phyloP scores from a whole-genome alignment of 441 rosid genomes.

The Melastoma candidum region DNA sequence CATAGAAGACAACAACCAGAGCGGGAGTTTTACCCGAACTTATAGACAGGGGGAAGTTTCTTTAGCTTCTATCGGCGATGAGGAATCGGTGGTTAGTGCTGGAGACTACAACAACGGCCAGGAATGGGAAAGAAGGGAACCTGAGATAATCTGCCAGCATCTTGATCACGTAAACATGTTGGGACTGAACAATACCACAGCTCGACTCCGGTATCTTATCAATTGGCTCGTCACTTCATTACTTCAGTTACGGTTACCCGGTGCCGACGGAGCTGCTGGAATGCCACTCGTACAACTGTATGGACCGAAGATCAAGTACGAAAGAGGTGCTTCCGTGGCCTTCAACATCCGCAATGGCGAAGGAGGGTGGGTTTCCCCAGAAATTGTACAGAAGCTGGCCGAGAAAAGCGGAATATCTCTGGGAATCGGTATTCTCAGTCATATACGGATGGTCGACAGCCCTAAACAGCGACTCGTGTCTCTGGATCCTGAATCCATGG shows the following conservation, averaged over 20 bases:
- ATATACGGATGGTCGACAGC: constrained; percentile 28
- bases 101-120: constrained; percentile 34
- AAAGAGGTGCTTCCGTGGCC: constrained; percentile 56
- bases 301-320: constrained; percentile 72
- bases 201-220: constrained; percentile 43
- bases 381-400: constrained; percentile 32
- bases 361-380: constrained; percentile 26
- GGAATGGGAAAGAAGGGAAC: constrained; percentile 52
- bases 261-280: constrained; percentile 27
- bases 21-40: constrained; percentile 17
- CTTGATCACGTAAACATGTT: constrained; percentile 51
- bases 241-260: constrained; percentile 42
- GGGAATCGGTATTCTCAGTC: constrained; percentile 38
- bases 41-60: constrained; percentile 38
- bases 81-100: constrained; percentile 25
- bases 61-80: constrained; percentile 30
- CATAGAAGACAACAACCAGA: constrained; percentile 29
- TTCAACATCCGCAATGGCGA: constrained; percentile 38
- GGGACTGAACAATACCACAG: constrained; percentile 57
- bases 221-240: constrained; percentile 74
- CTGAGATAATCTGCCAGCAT: constrained; percentile 47
- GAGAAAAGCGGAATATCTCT: constrained; percentile 37
- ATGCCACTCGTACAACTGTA: constrained; percentile 51
- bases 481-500: constrained; percentile 27
- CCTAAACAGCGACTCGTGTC: constrained; percentile 25